These are phyloP conservation scores for Calcarisporium arbuscula DNA, from an alignment of 2,329 filamentous ascomycete species.

Conservation along the genomic window DNA sequence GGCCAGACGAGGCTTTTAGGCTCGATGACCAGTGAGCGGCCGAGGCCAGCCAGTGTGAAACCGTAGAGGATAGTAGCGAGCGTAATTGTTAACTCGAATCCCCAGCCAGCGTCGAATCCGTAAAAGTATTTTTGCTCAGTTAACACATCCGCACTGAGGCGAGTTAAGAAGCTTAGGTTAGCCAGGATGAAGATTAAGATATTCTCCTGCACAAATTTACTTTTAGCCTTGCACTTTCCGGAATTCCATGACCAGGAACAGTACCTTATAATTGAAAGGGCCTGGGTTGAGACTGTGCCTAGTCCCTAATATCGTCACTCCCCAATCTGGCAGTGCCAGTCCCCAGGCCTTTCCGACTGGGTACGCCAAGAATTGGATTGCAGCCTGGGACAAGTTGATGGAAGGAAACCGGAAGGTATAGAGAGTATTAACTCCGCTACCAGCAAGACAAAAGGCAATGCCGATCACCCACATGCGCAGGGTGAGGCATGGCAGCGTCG, in stretches of 20 bases:
- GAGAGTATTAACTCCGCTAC: conserved; percentile 32
- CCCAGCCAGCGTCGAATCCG: conserved; percentile 35
- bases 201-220: conserved; percentile 35
- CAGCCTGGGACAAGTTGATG: conserved; percentile 25
- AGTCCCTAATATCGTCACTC: conserved; percentile 16
- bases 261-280: conserved; percentile 27
- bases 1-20: conserved; percentile 48
- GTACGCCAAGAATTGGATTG: conserved; percentile 36
- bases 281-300: conserved; percentile 32
- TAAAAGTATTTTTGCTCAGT: conserved; percentile 35
- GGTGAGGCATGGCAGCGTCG: conserved; percentile 25
- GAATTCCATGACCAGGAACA: conserved; percentile 25
- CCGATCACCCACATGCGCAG: conserved; percentile 33
- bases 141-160: conserved; percentile 27
- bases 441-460: conserved; percentile 28
- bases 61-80: conserved; percentile 45
- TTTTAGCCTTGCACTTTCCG: not conserved
- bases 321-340: conserved; percentile 22
- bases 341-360: conserved; percentile 35
- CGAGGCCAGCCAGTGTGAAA: conserved; percentile 42
- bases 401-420: conserved; percentile 31
- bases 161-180: conserved; percentile 41
- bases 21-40: conserved; percentile 35
- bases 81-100: conserved; percentile 42
- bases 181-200: conserved; percentile 50